phyloP scores from a whole-genome alignment of 2,329 filamentous ascomycete genomes.

The Elsinoe arachidis region DNA sequence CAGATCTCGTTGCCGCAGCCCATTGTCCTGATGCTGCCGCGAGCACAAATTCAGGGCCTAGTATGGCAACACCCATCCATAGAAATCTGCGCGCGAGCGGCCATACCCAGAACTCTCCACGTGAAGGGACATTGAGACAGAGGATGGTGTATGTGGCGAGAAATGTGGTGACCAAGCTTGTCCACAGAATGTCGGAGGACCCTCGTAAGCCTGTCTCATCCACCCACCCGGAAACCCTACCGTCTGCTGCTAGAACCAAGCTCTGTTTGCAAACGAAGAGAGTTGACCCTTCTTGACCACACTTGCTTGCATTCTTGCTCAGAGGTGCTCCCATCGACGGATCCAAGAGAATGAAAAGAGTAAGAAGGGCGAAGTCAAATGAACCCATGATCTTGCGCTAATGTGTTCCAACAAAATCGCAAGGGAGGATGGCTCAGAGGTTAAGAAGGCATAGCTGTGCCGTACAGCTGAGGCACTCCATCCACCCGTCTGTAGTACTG shows the following conservation, averaged over 20 bases:
- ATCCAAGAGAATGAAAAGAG: neutral
- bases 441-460: no score
- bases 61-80: neutral
- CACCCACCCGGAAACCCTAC: neutral
- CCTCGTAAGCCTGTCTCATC: neutral
- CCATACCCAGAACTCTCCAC: neutral
- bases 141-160: neutral
- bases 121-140: neutral
- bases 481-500: no score
- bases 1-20: conserved; percentile 9
- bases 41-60: conserved; percentile 14
- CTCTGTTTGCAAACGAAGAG: neutral
- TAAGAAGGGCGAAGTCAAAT: neutral
- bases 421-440: no score
- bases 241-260: neutral
- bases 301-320: neutral
- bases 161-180: neutral
- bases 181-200: neutral
- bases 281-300: neutral
- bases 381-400: no score
- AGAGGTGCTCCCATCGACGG: neutral
- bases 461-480: no score
- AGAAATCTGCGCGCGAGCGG: neutral
- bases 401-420: no score
- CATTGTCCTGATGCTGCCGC: conserved; percentile 9